Evolutionary conservation across 768 basidiomycete species (phyloP).

Genomic region (Butyriboletus loyo): DNA sequence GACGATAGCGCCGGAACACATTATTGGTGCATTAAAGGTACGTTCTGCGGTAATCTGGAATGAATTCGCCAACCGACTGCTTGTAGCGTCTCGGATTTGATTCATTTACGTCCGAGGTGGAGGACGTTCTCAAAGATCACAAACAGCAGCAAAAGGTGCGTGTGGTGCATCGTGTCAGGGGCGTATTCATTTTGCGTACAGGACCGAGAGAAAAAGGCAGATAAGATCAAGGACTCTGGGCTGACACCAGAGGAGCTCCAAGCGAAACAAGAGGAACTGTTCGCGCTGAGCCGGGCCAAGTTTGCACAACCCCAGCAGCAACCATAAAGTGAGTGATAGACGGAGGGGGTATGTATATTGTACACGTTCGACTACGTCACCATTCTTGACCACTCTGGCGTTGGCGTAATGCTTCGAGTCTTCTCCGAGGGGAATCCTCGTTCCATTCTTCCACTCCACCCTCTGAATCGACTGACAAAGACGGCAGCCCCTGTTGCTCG

Average conservation of each 20-base stretch:
- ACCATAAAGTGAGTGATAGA: constrained; percentile 12
- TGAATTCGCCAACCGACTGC: constrained; percentile 7
- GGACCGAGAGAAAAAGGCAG: constrained; percentile 91
- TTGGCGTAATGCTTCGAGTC: constrained; percentile 52
- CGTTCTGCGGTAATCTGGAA: constrained; percentile 13
- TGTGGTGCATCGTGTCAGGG: background rate
- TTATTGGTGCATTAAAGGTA: constrained; percentile 87
- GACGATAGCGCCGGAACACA: constrained; percentile 98
- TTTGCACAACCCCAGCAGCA: constrained; percentile 60
- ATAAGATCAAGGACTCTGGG: constrained; percentile 84
- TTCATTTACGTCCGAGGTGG: constrained; percentile 83
- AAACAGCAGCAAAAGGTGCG: constrained; percentile 92
- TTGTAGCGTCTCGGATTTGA: constrained; percentile 88
- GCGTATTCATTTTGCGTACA: constrained; percentile 29
- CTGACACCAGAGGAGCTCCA: constrained; percentile 88
- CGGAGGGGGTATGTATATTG: constrained; percentile 14
- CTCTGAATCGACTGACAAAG: constrained; percentile 32
- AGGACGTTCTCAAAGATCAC: constrained; percentile 92
- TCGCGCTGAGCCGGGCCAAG: constrained; percentile 86
- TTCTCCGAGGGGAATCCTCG: constrained; percentile 55
- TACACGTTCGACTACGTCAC: constrained; percentile 31
- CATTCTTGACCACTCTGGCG: constrained; percentile 35
- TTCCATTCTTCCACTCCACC: constrained; percentile 57
- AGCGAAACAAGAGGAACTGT: constrained; percentile 84
- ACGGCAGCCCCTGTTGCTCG: constrained; percentile 78